phyloP scores from a whole-genome alignment of 805 yeast species.

The Ogataea populi-albae region DNA sequence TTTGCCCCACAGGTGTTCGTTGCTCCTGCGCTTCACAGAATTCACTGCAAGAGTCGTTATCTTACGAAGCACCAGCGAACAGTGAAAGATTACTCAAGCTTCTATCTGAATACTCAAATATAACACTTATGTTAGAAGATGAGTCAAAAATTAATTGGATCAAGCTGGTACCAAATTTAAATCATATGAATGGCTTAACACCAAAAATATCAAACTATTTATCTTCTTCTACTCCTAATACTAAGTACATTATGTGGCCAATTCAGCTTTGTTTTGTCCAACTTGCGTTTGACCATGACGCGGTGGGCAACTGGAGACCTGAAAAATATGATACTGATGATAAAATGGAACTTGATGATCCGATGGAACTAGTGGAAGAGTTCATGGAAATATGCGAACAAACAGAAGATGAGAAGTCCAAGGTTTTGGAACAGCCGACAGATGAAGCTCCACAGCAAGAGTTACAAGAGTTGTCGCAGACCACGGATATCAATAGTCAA shows the following conservation, averaged over 20 bases:
- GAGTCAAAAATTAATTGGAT: slow-evolving; percentile 48
- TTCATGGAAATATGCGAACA: slow-evolving; percentile 23
- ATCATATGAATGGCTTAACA: slow-evolving; percentile 66
- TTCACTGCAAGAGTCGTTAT: slow-evolving; percentile 34
- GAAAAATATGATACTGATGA: slow-evolving; percentile 1
- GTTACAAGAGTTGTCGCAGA: too few relatives aligned
- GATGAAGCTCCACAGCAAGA: too few relatives aligned
- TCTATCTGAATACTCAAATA: slow-evolving; percentile 35
- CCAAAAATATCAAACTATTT: slow-evolving; percentile 59
- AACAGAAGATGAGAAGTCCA: slow-evolving; percentile 7
- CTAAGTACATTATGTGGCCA: slow-evolving; percentile 70
- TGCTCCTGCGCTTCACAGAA: slow-evolving; percentile 38
- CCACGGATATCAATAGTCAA: background rate
- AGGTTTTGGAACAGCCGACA: too few relatives aligned
- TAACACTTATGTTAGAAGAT: slow-evolving; percentile 3
- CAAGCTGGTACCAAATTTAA: slow-evolving; percentile 62
- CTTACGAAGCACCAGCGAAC: slow-evolving; percentile 42
- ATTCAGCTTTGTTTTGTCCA: slow-evolving; percentile 62
- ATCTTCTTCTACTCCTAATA: slow-evolving; percentile 32
- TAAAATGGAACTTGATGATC: slow-evolving; percentile 19
- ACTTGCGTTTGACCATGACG: slow-evolving; percentile 30
- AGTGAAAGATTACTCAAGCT: slow-evolving; percentile 35
- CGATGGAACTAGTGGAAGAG: slow-evolving; percentile 29
- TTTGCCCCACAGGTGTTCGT: slow-evolving; percentile 57
- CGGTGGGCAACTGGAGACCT: slow-evolving; percentile 15